phyloP scores from a whole-genome alignment of 306 rosid genomes.

The Lotus japonicus region DNA sequence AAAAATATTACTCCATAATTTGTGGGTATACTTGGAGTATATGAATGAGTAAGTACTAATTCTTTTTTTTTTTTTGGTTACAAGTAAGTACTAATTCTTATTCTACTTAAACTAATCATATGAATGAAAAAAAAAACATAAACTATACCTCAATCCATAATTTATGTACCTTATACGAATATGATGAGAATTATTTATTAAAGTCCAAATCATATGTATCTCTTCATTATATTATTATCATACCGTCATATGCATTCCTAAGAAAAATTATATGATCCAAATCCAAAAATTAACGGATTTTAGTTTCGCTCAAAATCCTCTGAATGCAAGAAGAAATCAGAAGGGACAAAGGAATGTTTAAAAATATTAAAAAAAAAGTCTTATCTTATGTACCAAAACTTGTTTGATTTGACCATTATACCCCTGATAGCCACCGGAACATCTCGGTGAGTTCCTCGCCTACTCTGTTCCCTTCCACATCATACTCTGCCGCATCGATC shows the following conservation, averaged over 20 bases:
- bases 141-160: background rate
- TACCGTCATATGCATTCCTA: background rate
- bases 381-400: background rate
- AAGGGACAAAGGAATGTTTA: background rate
- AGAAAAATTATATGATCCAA: background rate
- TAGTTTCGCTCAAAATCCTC: too few relatives aligned
- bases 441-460: slow-evolving; percentile 81
- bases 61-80: too few relatives aligned
- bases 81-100: too few relatives aligned
- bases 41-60: too few relatives aligned
- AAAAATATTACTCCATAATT: too few relatives aligned
- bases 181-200: background rate
- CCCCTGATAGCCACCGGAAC: slow-evolving; percentile 95
- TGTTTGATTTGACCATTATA: slow-evolving; percentile 32
- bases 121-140: background rate
- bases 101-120: too few relatives aligned
- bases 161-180: background rate
- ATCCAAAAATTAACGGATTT: background rate
- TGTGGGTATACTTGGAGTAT: too few relatives aligned
- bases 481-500: slow-evolving; percentile 37
- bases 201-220: background rate
- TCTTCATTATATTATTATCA: background rate
- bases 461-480: slow-evolving; percentile 47
- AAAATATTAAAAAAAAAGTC: background rate
- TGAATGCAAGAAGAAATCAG: background rate